Base-by-base conservation (phyloP, 2,329 filamentous ascomycete genomes). In the Fusarium napiforme region DNA sequence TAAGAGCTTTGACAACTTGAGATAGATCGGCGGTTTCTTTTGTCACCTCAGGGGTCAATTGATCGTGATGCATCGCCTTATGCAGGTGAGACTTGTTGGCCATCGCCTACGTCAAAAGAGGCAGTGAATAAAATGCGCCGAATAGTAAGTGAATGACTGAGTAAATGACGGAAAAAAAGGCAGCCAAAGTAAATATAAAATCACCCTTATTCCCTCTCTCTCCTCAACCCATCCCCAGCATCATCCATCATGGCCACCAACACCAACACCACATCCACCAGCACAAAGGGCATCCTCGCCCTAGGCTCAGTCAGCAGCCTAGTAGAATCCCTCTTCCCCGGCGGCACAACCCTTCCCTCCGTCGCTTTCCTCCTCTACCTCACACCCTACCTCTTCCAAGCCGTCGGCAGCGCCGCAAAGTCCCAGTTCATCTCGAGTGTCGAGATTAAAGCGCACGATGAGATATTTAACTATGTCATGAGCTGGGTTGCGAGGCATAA, bases 401-500 rank as follows among this genome's bases (percentile, higher is more conserved):
- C 39, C 4, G 42, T 46, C 2, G 28, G 42, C 16, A 49, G n/a
- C 3, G 18, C 47, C 4, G 21, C 67, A 14, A 55, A 64, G 21
- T 45, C 58, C 1, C 67, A 71, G 7, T 58, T 71, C 23, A 30
- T 73, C n/a, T 73, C 71, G 7, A 61, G 40, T 15, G 46, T 73
- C 15, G 71, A 73, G 32, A 72, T 73, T 7, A 47, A 60, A 23
- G 55, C 58, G 4, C 55, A 67, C 3, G 71, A 73, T 43, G 71
- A 73, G 39, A 57, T 71, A 5, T 73, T 71, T 11, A 71, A 45
- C 11, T 61, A 68, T 34, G 40, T 73, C 26, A 73, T 73, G 71
- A 60, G 50, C 30, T 74, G 71, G 71, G 71, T 64, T 21, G 58
- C 67, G 15, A 40, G 30, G 11, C 57, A 73, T 23, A 69, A 39